These are phyloP conservation scores for Penicillium hesseltinei DNA, from an alignment of 2,329 filamentous ascomycete genomes.

Conservation along the genomic window DNA sequence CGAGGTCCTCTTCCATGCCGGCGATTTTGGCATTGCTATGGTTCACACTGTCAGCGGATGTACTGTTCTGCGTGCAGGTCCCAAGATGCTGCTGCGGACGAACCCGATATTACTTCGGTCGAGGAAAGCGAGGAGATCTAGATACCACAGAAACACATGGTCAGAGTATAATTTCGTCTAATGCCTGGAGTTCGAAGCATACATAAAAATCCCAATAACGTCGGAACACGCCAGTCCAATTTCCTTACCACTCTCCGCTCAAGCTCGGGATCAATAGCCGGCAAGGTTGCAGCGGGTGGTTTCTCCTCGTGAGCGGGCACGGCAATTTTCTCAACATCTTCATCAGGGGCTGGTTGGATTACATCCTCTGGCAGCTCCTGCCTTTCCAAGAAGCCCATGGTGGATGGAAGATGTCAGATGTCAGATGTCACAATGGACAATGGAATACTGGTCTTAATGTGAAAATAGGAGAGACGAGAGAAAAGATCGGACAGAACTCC, in stretches of 20 bases:
- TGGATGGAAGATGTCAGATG: background rate
- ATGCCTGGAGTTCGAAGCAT: constrained; percentile 14
- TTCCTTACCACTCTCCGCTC: constrained; percentile 40
- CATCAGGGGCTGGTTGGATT: constrained; percentile 20
- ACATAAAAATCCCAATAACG: constrained; percentile 42
- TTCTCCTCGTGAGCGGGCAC: constrained; percentile 25
- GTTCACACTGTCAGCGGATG: constrained; percentile 1
- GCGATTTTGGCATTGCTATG: constrained; percentile 54
- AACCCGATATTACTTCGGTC: constrained; percentile 53
- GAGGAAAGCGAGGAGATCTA: constrained; percentile 49
- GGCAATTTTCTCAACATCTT: constrained; percentile 30
- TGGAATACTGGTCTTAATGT: background rate
- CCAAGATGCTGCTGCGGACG: constrained; percentile 6
- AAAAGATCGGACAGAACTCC: background rate
- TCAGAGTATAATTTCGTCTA: background rate
- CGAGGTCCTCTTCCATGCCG: constrained; percentile 52
- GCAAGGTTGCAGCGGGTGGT: constrained; percentile 10
- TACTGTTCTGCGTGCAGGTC: background rate
- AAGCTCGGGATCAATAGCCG: constrained; percentile 34
- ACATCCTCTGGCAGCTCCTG: constrained; percentile 18
- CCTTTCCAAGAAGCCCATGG: constrained; percentile 26
- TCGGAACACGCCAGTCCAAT: constrained; percentile 37
- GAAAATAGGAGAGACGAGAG: background rate
- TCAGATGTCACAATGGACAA: background rate
- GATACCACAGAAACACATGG: background rate